These are phyloP conservation scores for Tuber brumale DNA, from an alignment of 495 filamentous ascomycete genomes.

Conservation along the genomic window DNA sequence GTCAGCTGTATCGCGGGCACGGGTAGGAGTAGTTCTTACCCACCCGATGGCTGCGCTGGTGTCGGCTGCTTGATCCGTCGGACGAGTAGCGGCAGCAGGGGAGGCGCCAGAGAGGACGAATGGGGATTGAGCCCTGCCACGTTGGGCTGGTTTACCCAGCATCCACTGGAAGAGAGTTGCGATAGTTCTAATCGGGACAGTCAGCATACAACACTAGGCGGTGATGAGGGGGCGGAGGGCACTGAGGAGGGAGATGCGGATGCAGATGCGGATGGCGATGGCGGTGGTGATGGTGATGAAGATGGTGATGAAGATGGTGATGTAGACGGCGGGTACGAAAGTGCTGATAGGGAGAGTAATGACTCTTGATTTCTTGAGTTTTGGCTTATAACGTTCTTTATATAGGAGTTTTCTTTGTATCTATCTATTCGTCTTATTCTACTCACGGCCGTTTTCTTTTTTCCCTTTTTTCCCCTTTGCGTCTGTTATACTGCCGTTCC, in stretches of 20 bases:
- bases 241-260: slow-evolving; percentile 5
- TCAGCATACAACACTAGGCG: not conserved
- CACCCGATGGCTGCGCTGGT: not conserved
- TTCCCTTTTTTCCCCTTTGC: not conserved
- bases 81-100: not conserved
- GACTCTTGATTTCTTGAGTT: slow-evolving; percentile 4
- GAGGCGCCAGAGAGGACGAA: not conserved
- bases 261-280: not conserved
- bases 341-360: not conserved
- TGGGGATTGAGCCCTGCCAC: slow-evolving; percentile 15
- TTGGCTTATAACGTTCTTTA: not conserved
- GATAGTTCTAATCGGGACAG: not conserved
- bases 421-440: not conserved
- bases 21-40: slow-evolving; percentile 15
- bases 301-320: slow-evolving; percentile 6
- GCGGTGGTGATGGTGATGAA: slow-evolving; percentile 9
- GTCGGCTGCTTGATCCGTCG: not conserved
- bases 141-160: slow-evolving; percentile 18
- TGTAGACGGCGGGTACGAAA: not conserved
- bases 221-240: not conserved
- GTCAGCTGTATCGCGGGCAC: not conserved
- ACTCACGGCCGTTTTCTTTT: not conserved
- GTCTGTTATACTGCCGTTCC: not conserved
- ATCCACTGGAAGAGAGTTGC: not conserved
- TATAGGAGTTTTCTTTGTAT: not conserved